Percentiles rank a stretch among this genome's conserved stretches.
These are phyloP conservation scores for Lachnellula arida DNA, from an alignment of 2,329 filamentous ascomycete genomes.

Conservation along the genomic window DNA sequence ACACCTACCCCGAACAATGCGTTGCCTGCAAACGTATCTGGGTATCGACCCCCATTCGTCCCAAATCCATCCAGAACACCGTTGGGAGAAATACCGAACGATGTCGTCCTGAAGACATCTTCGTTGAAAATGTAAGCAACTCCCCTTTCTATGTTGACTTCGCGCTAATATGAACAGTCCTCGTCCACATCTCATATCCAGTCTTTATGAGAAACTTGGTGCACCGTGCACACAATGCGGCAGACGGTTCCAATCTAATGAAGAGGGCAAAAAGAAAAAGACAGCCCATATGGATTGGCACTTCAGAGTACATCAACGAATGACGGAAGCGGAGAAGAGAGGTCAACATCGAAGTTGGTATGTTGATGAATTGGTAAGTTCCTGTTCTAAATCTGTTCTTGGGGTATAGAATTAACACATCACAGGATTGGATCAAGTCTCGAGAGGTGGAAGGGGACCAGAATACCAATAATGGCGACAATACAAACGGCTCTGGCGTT, in stretches of 20 bases:
- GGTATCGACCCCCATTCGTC: slow-evolving; percentile 32
- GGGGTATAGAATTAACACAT: slow-evolving; percentile 12
- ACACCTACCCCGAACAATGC: slow-evolving; percentile 34
- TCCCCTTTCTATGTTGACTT: background rate
- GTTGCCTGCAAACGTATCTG: slow-evolving; percentile 38
- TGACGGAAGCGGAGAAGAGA: slow-evolving; percentile 78
- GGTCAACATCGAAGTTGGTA: slow-evolving; percentile 94
- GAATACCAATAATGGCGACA: slow-evolving; percentile 37
- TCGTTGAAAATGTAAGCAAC: slow-evolving; percentile 68
- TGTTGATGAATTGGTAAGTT: slow-evolving; percentile 74
- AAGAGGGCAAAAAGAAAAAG: slow-evolving; percentile 79
- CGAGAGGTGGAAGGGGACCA: slow-evolving; percentile 72
- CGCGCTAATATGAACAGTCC: slow-evolving; percentile 40
- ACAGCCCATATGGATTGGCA: slow-evolving; percentile 97
- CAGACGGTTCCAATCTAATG: slow-evolving; percentile 73
- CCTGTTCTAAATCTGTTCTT: background rate
- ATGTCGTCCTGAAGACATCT: slow-evolving; percentile 57
- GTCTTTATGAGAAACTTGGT: slow-evolving; percentile 75
- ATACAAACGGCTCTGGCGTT: slow-evolving; percentile 36
- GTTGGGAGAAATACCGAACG: slow-evolving; percentile 34
- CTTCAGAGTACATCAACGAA: slow-evolving; percentile 86
- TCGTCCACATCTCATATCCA: slow-evolving; percentile 67
- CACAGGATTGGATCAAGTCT: slow-evolving; percentile 84
- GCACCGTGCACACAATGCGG: slow-evolving; percentile 91
- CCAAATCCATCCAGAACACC: slow-evolving; percentile 22